phyloP scores from a whole-genome alignment of 73 alveolate genomes.

The Paramecium bursaria region DNA sequence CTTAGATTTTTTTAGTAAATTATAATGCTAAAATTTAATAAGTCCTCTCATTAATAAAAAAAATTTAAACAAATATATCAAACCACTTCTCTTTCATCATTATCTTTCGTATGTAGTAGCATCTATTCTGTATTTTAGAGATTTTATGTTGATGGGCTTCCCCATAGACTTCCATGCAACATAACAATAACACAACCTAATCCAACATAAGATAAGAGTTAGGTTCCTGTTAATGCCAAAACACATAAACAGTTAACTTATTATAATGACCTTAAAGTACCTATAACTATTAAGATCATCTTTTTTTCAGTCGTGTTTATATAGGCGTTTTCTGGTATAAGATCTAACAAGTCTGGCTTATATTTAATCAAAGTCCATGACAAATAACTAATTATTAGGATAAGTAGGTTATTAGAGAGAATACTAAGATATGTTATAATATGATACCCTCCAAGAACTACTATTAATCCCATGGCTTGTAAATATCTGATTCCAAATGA shows the following conservation, averaged over 20 bases:
- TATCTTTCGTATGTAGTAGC: too few relatives aligned
- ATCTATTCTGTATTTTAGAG: too few relatives aligned
- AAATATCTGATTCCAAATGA: conserved; percentile 35
- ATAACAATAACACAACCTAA: conserved; percentile 44
- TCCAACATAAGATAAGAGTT: conserved; percentile 36
- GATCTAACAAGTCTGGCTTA: neutral
- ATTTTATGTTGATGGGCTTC: conserved; percentile 45
- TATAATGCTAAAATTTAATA: too few relatives aligned
- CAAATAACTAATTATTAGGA: conserved; percentile 27
- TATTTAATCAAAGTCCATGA: conserved; percentile 39
- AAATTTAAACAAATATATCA: too few relatives aligned
- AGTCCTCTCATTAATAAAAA: too few relatives aligned
- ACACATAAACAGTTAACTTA: conserved; percentile 19
- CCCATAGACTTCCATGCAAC: conserved; percentile 35
- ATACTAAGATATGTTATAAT: neutral
- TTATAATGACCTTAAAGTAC: neutral
- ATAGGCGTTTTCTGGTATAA: conserved; percentile 13
- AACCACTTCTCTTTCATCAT: too few relatives aligned
- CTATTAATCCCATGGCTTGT: neutral
- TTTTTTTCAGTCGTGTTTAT: conserved; percentile 35
- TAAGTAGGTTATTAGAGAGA: neutral
- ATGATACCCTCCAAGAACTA: conserved; percentile 40
- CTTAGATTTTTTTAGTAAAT: too few relatives aligned
- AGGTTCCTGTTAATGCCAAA: conserved; percentile 41
- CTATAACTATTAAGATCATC: conserved; percentile 19